Evolutionary conservation across 306 rosid genomes (phyloP), one percentile per base, ranked within the genome.

Genomic region (Cucurbita argyrosperma): DNA sequence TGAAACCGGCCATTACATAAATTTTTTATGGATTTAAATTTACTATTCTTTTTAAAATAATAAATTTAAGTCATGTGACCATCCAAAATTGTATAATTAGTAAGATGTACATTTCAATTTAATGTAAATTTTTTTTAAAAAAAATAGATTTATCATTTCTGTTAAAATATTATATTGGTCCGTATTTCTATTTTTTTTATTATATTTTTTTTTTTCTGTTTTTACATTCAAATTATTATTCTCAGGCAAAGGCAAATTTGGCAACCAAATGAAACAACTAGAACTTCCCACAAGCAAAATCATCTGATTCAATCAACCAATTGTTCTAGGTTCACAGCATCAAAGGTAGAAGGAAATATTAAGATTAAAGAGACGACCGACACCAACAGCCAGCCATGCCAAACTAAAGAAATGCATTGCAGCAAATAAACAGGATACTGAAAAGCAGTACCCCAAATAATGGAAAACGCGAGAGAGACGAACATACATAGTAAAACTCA

Each of bases 371-470:
- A 18, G 35, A 40, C 37, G 10, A 65, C 71, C 19, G 38, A 64
- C 51, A 64, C 71, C 52, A n/a, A 63, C 50, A 19, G 52, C 53
- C 69, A 62, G 52, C 53, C 69, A 62, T 62, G 69, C 53, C 71
- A 43, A 43, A 65, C 71, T 62, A 62, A 47, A 63, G 70, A 47
- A 13, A 61, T 46, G 54, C 73, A 30, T 68, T 68, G 73, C 57
- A 46, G 74, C 74, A 68, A 68, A 68, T 42, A 26, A 68, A 68
- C 74, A 26, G 57, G 74, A 26, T 68, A 68, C 74, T 49, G 74
- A 68, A 49, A 66, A 15, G 26, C 74, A 68, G 74, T 68, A 68
- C 74, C 74, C 8, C 57, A 68, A 49, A 68, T 49, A 68, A 68
- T 68, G 74, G 54, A 68, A 68, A 68, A 68, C 57, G 35, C 4